Evolutionary conservation across 305 asterid genomes (phyloP).

Genomic region (Striga hermonthica): DNA sequence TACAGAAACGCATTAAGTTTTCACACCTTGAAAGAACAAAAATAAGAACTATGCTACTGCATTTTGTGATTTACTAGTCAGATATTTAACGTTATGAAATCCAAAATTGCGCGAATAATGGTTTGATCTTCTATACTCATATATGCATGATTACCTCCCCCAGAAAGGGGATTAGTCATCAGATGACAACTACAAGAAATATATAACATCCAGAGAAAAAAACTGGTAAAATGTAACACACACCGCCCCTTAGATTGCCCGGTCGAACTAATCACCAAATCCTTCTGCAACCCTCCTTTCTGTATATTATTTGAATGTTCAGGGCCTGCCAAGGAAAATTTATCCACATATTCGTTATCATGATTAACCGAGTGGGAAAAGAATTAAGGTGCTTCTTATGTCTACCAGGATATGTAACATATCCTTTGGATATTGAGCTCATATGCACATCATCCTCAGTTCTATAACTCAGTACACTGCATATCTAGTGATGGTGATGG

Average conservation of each 20-base stretch:
- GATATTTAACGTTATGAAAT: not conserved
- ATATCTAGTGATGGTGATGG: too few relatives aligned
- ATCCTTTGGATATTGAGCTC: too few relatives aligned
- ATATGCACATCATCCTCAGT: too few relatives aligned
- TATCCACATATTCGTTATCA: conserved; percentile 2
- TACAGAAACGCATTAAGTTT: conserved; percentile 18
- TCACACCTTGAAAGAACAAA: conserved; percentile 16
- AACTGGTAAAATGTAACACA: conserved; percentile 42
- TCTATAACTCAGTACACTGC: too few relatives aligned
- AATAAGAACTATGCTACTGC: not conserved
- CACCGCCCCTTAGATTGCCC: conserved; percentile 57
- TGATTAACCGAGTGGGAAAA: conserved; percentile 23
- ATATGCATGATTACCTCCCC: conserved; percentile 12
- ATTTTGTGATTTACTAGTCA: conserved; percentile 14
- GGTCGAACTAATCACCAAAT: conserved; percentile 61
- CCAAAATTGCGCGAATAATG: conserved; percentile 13
- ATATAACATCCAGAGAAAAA: conserved; percentile 23
- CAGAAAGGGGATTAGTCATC: not conserved
- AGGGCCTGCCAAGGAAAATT: conserved; percentile 53
- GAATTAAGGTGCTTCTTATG: conserved; percentile 4
- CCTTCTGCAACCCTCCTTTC: conserved; percentile 45
- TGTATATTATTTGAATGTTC: conserved; percentile 50
- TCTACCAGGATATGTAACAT: not conserved
- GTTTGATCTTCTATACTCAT: not conserved
- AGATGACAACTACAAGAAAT: conserved; percentile 17